A percentile compares a stretch with the other conserved stretches of the same genome.
Conservation (phyloP, 2,329 filamentous ascomycete species). For the Lecanosticta acicola region DNA sequence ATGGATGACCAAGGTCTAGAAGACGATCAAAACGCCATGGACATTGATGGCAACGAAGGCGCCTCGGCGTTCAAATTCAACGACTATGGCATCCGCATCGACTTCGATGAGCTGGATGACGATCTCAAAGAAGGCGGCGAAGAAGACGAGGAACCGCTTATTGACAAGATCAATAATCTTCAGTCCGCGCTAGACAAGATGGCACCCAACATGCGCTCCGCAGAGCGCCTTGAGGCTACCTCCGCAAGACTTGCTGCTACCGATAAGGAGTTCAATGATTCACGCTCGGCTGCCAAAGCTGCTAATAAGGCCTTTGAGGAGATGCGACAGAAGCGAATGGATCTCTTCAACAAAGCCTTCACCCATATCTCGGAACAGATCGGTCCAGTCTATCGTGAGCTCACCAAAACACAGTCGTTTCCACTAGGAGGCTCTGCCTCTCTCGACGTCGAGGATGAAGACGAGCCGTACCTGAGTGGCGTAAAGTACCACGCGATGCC, state of each 20-base stretch:
- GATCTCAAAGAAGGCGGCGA: slow-evolving; percentile 73
- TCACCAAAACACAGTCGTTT: slow-evolving; percentile 85
- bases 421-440: slow-evolving; percentile 85
- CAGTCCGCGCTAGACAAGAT: slow-evolving; percentile 82
- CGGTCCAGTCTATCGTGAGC: slow-evolving; percentile 85
- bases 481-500: slow-evolving; percentile 99
- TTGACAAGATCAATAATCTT: slow-evolving; percentile 70
- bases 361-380: slow-evolving; percentile 93
- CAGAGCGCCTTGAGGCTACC: slow-evolving; percentile 82
- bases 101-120: slow-evolving; percentile 76
- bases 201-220: slow-evolving; percentile 93
- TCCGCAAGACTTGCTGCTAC: slow-evolving; percentile 75
- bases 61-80: slow-evolving; percentile 56
- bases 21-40: slow-evolving; percentile 81
- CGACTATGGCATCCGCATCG: slow-evolving; percentile 85
- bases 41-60: slow-evolving; percentile 67
- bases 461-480: slow-evolving; percentile 89
- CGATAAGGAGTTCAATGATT: slow-evolving; percentile 83
- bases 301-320: slow-evolving; percentile 79
- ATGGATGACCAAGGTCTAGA: slow-evolving; percentile 69
- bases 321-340: slow-evolving; percentile 74
- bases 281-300: slow-evolving; percentile 65
- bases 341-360: slow-evolving; percentile 94
- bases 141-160: slow-evolving; percentile 66
- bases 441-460: slow-evolving; percentile 91